Base-by-base conservation (phyloP, 2,329 filamentous ascomycete genomes). In the Fusarium miscanthi region DNA sequence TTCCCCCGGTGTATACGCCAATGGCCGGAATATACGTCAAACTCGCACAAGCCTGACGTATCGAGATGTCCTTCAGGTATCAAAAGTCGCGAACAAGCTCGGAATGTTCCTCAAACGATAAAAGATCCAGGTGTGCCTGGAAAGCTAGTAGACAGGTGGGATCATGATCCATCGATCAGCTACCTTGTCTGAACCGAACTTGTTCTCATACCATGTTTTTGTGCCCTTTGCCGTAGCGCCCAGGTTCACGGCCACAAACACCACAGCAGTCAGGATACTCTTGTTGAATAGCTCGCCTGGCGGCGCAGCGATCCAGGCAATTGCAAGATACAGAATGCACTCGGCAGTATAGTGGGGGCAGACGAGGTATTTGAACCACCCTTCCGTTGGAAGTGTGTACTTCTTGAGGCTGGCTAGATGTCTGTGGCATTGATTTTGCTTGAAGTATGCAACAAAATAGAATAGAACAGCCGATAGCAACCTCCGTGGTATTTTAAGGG, bases 271-370 rank as follows among this genome's bases (percentile, higher is more conserved):
- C 40, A 93, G 77, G 46, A 98, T 80, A 1, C 95, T 95, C 79
- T 84, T 88, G 81, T 97, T 98, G 65, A 94, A 80, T 61, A 88
- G 71, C 37, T 85, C 82, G 16, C 90, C 92, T 12, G 83, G 77
- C 1, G 95, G 94, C 2, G 95, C 94, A 35, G 91, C 90, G 42
- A 92, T 81, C 49, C 96, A 82, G 6, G 94, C 88, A 72, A 99
- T 83, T n/a, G 92, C 88, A 25, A 94, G 79, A 80, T 99, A 98
- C 65, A 98, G 89, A 43, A 92, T 80, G 78, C 93, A 95, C 83
- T 98, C 96, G 77, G 92, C 94, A 7, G 93, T 93, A 81, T 98
- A 99, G 82, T 99, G 96, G 23, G 96, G 94, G 76, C 93, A 97
- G 42, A 98, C 83, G 27, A 97, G 81, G 63, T 86, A 85, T 48